Base-by-base conservation (phyloP, 23 red algal genomes). In the Gracilaria gracilis region DNA sequence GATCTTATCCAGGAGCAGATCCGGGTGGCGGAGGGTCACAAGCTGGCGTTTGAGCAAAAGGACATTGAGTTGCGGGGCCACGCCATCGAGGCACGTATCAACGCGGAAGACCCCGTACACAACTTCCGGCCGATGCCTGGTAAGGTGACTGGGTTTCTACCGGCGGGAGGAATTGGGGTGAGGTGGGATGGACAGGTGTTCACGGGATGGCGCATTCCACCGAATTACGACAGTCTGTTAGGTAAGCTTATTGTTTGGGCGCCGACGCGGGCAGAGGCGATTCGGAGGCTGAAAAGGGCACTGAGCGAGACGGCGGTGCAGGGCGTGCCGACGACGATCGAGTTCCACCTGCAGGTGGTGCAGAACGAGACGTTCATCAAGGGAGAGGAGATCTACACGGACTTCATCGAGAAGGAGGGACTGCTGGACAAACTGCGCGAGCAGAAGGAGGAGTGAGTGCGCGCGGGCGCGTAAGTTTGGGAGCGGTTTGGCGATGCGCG, bases 231-330 rank as follows among this genome's bases (percentile, higher is more conserved):
- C 74, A 90, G 90, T 21, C 83, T 99, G 85, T 47, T 99, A 57
- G 97, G 94, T 57, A 99, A 99, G 81, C 79, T 99, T 4, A 99
- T 99, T 73, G 88, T 91, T 36, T 95, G 91, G 93, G 97, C 81
- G 53, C 92, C 91, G 23, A 96, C 93, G 11, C 83, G 97, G 12
- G 80, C 76, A 8, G 84, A 95, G 84, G 97, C 90, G 59, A 94
- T 96, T 39, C 25, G 46, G 17, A 92, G 94, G 48, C 73, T 99
- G 29, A 93, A 86, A 21, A 76, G 94, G 35, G 97, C 97, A 27
- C 78, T 99, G 40, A 40, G 48, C 25, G 94, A 96, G 86, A 94
- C 90, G 78, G 78, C 71, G 49, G 93, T 99, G 54, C 86, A 90
- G 72, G 97, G 97, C 28, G 89, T 99, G 42, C 91, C 92, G 57